Base-by-base conservation (phyloP, 495 filamentous ascomycete genomes). In the Talaromyces nanjingensis region DNA sequence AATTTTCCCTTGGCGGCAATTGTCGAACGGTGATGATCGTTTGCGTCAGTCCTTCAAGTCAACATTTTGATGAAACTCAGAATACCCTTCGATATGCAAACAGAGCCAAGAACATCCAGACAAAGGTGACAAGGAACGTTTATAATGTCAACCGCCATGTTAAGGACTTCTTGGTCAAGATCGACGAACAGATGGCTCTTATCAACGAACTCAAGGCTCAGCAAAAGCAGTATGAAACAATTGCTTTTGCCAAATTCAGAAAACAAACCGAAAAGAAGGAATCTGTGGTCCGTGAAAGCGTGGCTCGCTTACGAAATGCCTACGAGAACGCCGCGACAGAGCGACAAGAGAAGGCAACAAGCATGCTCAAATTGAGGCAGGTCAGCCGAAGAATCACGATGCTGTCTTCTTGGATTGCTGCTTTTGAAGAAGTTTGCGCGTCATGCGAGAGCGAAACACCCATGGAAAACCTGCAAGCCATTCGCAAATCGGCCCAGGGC, bases 11-110 rank as follows among this genome's bases (percentile, higher is more conserved):
- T 1, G 94, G 94, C 53, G 94, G 94, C 2, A 99, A 99, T 72
- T 99, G 94, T 79, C 93, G 91, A 78, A 99, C 94, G 11, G 94
- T 99, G 69, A 99, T 99, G 94, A 99, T 99, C 69, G 94, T 99
- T 34, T 99, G 94, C 70, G 92, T 98, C 59, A 96, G 92, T 69
- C 94, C 94, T 14, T 97, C 92, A 7, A 98, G 94, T 72, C 88
- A 90, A 47, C 94, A 99, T 75, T 99, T 96, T 71, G 94, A 99
- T 71, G 94, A 99, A 71, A 99, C 94, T 0, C 94, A 99, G 67
- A 99, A 99, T 70, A 99, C 94, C 2, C 79, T 99, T 16, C 91
- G 96, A 68, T 99, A 99, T 73, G 94, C 94, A 61, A 97, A 99
- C 74, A 82, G 94, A 65, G 94, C 94, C 24, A 99, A 99, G 83